phyloP scores from a whole-genome alignment of 306 rosid genomes.

The Delonix regia region DNA sequence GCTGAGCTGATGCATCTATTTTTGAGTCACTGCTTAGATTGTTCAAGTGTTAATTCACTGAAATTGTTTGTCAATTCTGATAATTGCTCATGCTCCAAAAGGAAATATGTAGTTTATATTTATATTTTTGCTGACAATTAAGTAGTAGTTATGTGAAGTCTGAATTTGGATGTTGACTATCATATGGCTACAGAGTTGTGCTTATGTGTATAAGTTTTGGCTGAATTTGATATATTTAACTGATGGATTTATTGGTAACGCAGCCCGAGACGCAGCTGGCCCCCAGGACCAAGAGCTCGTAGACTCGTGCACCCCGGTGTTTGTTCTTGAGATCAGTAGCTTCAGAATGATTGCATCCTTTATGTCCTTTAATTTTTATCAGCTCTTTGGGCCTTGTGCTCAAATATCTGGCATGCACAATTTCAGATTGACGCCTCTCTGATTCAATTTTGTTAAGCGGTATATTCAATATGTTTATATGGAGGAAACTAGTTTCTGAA shows the following conservation, averaged over 20 bases:
- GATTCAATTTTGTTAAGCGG: background rate
- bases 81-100: background rate
- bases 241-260: background rate
- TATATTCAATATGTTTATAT: background rate
- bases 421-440: background rate
- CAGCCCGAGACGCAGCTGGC: constrained; percentile 65
- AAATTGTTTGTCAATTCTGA: background rate
- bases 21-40: background rate
- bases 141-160: background rate
- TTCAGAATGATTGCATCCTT: constrained; percentile 1
- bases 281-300: constrained; percentile 46
- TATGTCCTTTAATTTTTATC: background rate
- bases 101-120: background rate
- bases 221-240: background rate
- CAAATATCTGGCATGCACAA: background rate
- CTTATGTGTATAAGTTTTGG: background rate
- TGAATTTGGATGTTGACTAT: background rate
- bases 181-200: background rate
- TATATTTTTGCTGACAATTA: background rate
- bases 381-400: background rate
- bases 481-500: background rate
- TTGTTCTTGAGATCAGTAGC: constrained; percentile 38
- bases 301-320: constrained; percentile 42
- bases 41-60: background rate
- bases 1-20: background rate